Evolutionary conservation across 805 yeast species (phyloP).

Genomic region (Cyberlindnera saturnus): DNA sequence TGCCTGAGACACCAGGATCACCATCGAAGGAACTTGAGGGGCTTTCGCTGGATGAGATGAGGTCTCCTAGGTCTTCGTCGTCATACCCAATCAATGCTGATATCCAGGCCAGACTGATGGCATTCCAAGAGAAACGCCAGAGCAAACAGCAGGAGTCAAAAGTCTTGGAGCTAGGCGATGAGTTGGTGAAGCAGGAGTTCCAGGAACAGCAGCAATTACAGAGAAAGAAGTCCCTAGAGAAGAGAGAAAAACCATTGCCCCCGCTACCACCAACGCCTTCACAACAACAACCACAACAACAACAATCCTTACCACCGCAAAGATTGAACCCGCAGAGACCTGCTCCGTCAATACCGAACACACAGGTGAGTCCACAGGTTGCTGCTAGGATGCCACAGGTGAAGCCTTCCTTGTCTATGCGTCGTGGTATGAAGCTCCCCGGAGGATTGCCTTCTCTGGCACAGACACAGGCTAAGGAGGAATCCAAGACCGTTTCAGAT

Average conservation of each 20-base stretch:
- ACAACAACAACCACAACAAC: not conserved
- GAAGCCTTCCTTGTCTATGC: slow-evolving; percentile 77
- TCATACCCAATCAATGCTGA: slow-evolving; percentile 52
- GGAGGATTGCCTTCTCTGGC: slow-evolving; percentile 56
- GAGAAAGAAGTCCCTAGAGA: slow-evolving; percentile 15
- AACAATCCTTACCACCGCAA: slow-evolving; percentile 3
- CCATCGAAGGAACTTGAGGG: slow-evolving; percentile 12
- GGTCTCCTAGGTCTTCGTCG: slow-evolving; percentile 22
- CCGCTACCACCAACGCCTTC: slow-evolving; percentile 31
- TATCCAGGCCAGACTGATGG: slow-evolving; percentile 79
- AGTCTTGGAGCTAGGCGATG: not conserved
- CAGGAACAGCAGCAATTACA: slow-evolving; percentile 19
- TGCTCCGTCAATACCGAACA: slow-evolving; percentile 25
- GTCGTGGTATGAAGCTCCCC: slow-evolving; percentile 86
- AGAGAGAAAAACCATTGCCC: slow-evolving; percentile 33
- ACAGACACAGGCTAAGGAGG: slow-evolving; percentile 17
- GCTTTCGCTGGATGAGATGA: slow-evolving; percentile 11
- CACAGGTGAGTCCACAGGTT: slow-evolving; percentile 75
- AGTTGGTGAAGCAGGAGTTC: not conserved
- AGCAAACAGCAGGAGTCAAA: slow-evolving; percentile 20
- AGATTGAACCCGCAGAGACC: slow-evolving; percentile 23
- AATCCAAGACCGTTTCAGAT: slow-evolving; percentile 12
- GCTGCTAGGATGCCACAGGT: slow-evolving; percentile 70
- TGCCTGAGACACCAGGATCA: slow-evolving; percentile 10
- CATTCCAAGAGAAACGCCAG: slow-evolving; percentile 80